These are phyloP conservation scores for Paracoccidioides lutzii DNA, from an alignment of 2,329 filamentous ascomycete genomes.

Conservation along the genomic window DNA sequence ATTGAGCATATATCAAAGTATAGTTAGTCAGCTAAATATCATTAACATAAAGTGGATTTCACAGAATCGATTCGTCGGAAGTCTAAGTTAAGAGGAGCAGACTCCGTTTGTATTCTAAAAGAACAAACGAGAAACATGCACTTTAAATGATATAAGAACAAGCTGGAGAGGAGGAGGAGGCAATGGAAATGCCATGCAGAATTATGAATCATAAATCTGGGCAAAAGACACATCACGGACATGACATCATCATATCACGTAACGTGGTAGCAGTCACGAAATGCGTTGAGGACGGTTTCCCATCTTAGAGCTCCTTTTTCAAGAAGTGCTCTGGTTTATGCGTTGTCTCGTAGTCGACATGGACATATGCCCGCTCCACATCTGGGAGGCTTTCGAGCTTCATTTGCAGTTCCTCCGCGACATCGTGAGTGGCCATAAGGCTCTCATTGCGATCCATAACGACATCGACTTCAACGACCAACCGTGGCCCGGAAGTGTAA, in stretches of 20 bases:
- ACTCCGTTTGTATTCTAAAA: too few relatives aligned
- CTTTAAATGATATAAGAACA: too few relatives aligned
- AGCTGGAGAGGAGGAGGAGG: too few relatives aligned
- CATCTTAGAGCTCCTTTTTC: slow-evolving; percentile 47
- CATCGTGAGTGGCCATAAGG: slow-evolving; percentile 72
- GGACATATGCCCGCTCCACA: slow-evolving; percentile 87
- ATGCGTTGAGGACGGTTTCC: background rate
- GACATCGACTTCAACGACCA: slow-evolving; percentile 92
- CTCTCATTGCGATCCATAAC: slow-evolving; percentile 72
- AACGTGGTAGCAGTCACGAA: background rate
- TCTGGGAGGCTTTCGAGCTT: slow-evolving; percentile 88
- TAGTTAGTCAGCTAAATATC: too few relatives aligned
- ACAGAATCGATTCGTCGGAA: too few relatives aligned
- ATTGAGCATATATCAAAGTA: too few relatives aligned
- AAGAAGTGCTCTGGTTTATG: slow-evolving; percentile 79
- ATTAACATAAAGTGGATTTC: too few relatives aligned
- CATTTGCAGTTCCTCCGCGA: slow-evolving; percentile 85
- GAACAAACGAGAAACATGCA: too few relatives aligned
- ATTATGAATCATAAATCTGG: too few relatives aligned
- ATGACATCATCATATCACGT: background rate
- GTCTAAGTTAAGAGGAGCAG: too few relatives aligned
- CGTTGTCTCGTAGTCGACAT: slow-evolving; percentile 93
- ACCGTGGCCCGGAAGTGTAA: slow-evolving; percentile 75
- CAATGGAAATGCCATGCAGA: too few relatives aligned
- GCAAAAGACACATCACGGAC: background rate